A percentile compares a stretch with the other conserved stretches of the same genome.
phyloP scores from a whole-genome alignment of 139 green algal genomes.

The Zygnema cylindricum region DNA sequence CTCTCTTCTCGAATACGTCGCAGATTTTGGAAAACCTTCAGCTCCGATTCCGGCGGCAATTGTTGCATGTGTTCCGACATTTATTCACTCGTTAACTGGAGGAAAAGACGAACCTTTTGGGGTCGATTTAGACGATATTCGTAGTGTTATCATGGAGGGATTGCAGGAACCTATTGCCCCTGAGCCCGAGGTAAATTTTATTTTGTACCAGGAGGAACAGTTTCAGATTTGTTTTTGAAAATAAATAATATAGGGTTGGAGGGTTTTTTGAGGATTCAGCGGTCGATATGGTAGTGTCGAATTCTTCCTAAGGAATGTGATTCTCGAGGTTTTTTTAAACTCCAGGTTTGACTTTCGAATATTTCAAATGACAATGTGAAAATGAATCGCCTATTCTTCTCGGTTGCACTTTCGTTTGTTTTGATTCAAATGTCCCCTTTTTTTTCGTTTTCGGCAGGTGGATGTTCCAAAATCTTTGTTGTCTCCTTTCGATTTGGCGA shows the following conservation, averaged over 20 bases:
- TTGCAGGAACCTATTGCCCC: constrained; percentile 36
- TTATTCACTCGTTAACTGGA: constrained; percentile 61
- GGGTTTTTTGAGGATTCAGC: too few relatives aligned
- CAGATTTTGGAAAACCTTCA: constrained; percentile 82
- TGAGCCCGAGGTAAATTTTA: constrained; percentile 55
- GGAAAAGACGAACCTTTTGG: constrained; percentile 76
- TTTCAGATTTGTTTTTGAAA: too few relatives aligned
- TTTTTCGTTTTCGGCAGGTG: too few relatives aligned
- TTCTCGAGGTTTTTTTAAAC: too few relatives aligned
- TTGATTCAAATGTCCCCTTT: too few relatives aligned
- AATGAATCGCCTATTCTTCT: too few relatives aligned
- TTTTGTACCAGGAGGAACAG: constrained; percentile 51
- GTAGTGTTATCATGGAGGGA: constrained; percentile 40
- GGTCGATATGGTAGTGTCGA: too few relatives aligned
- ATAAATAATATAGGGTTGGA: too few relatives aligned
- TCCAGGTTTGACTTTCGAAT: too few relatives aligned
- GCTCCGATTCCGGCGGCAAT: constrained; percentile 78
- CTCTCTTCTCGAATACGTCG: constrained; percentile 85
- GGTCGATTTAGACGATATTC: constrained; percentile 76
- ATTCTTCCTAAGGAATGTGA: too few relatives aligned
- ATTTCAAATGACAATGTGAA: too few relatives aligned
- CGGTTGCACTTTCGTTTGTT: too few relatives aligned
- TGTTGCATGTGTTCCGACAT: constrained; percentile 91
- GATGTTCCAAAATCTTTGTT: constrained; percentile 84
- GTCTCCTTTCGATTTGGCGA: constrained; percentile 67